Evolutionary conservation across 2,329 filamentous ascomycete species (phyloP).

Genomic region (Colletotrichum spinosum): DNA sequence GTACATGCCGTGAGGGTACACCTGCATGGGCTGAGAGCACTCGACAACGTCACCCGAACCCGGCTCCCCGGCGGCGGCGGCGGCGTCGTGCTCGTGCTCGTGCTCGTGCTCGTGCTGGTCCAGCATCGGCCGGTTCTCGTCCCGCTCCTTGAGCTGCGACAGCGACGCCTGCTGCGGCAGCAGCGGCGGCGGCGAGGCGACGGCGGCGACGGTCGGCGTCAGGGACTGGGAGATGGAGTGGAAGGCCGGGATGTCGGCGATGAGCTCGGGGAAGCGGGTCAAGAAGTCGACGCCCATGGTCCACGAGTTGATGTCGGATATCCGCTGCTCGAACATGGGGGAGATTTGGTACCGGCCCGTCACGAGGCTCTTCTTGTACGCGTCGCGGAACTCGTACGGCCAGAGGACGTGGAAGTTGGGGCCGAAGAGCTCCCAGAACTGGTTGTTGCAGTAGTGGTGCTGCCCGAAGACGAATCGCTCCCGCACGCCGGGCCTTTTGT

Average conservation of each 20-base stretch:
- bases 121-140: slow-evolving; percentile 7
- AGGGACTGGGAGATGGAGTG: slow-evolving; percentile 21
- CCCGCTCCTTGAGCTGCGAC: slow-evolving; percentile 12
- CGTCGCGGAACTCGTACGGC: slow-evolving; percentile 42
- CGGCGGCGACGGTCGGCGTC: not conserved
- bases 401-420: slow-evolving; percentile 41
- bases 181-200: not conserved
- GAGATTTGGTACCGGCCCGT: slow-evolving; percentile 43
- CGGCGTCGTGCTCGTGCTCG: not conserved
- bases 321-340: slow-evolving; percentile 41
- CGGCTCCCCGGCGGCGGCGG: not conserved
- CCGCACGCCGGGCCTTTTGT: slow-evolving; percentile 44
- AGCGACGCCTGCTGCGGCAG: slow-evolving; percentile 25
- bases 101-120: slow-evolving; percentile 3
- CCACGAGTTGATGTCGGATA: slow-evolving; percentile 45
- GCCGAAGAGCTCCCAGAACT: slow-evolving; percentile 44
- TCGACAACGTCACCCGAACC: not conserved
- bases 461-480: slow-evolving; percentile 46
- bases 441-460: slow-evolving; percentile 45
- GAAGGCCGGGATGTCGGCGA: slow-evolving; percentile 45
- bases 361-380: slow-evolving; percentile 41
- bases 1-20: slow-evolving; percentile 15
- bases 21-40: slow-evolving; percentile 25
- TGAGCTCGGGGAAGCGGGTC: slow-evolving; percentile 42
- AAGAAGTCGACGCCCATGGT: slow-evolving; percentile 45